These are phyloP conservation scores for Rhodotorula mucilaginosa DNA, from an alignment of 1,284 basidiomycete species.

Conservation along the genomic window DNA sequence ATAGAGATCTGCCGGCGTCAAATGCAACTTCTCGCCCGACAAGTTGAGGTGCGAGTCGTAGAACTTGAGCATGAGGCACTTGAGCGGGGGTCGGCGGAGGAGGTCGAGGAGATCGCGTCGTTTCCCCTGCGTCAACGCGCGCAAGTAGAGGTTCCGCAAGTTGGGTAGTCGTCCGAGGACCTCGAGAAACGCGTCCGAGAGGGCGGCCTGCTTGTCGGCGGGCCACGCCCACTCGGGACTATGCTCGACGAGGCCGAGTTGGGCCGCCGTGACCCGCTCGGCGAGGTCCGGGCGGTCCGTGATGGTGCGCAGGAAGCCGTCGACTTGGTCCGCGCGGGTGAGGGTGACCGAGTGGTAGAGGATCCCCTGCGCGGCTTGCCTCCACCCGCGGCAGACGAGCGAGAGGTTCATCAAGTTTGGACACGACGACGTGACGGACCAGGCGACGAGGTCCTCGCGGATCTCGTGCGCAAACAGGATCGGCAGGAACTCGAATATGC, in stretches of 20 bases:
- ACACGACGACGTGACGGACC: conserved; percentile 13
- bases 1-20: neutral
- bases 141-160: neutral
- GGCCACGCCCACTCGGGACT: neutral
- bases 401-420: neutral
- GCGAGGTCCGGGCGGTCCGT: neutral
- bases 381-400: conserved; percentile 10
- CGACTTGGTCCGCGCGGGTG: neutral
- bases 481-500: conserved; percentile 9
- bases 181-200: conserved; percentile 6
- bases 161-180: neutral
- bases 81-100: neutral
- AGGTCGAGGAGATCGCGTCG: neutral
- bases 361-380: neutral
- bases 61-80: conserved; percentile 4
- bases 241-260: neutral
- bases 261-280: neutral
- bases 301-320: neutral
- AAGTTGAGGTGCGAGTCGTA: neutral
- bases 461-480: conserved; percentile 3
- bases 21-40: neutral
- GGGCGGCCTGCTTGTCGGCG: neutral
- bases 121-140: neutral
- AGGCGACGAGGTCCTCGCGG: conserved; percentile 10
- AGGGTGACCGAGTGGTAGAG: conserved; percentile 10